These are phyloP conservation scores for Camelina laxa DNA, from an alignment of 345 rosid species.

Conservation along the genomic window DNA sequence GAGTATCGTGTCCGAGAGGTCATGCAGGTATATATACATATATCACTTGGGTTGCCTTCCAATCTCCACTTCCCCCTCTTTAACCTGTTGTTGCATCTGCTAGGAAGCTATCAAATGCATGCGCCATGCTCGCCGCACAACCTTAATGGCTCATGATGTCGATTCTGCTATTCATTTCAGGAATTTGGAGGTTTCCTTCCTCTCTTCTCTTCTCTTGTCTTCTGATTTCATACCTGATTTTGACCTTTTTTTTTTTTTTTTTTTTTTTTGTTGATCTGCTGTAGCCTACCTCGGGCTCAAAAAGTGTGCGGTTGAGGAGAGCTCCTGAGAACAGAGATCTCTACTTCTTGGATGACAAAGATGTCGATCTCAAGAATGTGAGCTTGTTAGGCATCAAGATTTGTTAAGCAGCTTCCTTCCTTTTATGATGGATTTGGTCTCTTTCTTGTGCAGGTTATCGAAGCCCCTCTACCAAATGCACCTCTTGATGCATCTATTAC, in stretches of 20 bases:
- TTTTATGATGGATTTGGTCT: neutral
- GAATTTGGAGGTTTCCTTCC: slow-evolving; percentile 67
- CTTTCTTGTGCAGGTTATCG: slow-evolving; percentile 60
- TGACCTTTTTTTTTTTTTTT: slow-evolving; percentile 11
- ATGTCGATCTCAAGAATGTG: slow-evolving; percentile 76
- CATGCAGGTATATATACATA: slow-evolving; percentile 64
- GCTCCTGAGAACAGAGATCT: slow-evolving; percentile 77
- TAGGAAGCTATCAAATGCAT: slow-evolving; percentile 92
- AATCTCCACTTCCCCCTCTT: neutral
- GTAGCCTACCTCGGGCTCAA: slow-evolving; percentile 75
- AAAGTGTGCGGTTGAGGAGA: slow-evolving; percentile 64
- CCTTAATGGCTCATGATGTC: slow-evolving; percentile 68
- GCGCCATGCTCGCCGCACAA: slow-evolving; percentile 82
- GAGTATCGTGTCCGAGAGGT: slow-evolving; percentile 85
- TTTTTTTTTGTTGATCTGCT: neutral
- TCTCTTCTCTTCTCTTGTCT: neutral
- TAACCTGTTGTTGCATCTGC: slow-evolving; percentile 29
- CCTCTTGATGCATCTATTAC: slow-evolving; percentile 61
- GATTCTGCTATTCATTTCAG: slow-evolving; percentile 75
- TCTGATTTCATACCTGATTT: slow-evolving; percentile 7
- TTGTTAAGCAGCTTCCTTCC: slow-evolving; percentile 29
- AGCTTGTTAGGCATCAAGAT: neutral
- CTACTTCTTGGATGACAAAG: slow-evolving; percentile 74
- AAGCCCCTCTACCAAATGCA: slow-evolving; percentile 64
- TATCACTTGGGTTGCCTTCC: neutral